Conservation (phyloP, 2,329 filamentous ascomycete genomes). For the Exophiala bonariae region DNA sequence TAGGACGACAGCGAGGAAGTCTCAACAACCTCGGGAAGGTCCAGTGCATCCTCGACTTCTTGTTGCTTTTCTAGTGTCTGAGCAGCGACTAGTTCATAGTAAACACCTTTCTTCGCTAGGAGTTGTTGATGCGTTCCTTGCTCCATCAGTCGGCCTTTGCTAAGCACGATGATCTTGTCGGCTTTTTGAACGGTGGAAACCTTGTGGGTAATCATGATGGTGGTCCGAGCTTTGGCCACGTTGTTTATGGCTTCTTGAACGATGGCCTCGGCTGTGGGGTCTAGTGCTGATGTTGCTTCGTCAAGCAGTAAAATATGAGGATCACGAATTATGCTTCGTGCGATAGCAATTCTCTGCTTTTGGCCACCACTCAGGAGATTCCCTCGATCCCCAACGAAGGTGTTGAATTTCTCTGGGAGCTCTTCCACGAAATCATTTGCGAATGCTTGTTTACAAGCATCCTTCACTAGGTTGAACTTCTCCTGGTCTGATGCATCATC, state of each 20-base stretch:
- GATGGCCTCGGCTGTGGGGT: conserved; percentile 81
- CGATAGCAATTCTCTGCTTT: conserved; percentile 87
- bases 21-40: no score
- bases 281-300: conserved; percentile 83
- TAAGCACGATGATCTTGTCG: conserved; percentile 89
- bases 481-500: conserved; percentile 31
- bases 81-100: conserved; percentile 75
- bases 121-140: conserved; percentile 79
- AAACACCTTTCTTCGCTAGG: conserved; percentile 65
- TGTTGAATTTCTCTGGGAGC: conserved; percentile 80
- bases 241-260: conserved; percentile 80
- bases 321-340: conserved; percentile 76
- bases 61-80: conserved; percentile 33
- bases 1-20: no score
- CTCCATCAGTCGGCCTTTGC: conserved; percentile 75
- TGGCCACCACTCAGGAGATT: conserved; percentile 83
- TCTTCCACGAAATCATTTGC: conserved; percentile 74
- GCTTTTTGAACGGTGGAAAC: conserved; percentile 84
- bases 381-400: conserved; percentile 81
- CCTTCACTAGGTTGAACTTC: conserved; percentile 39
- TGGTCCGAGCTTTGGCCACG: conserved; percentile 78
- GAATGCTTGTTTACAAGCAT: conserved; percentile 66
- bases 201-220: conserved; percentile 84
- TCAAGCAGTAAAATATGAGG: conserved; percentile 84
- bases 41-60: no score